Evolutionary conservation across 2,329 filamentous ascomycete species (phyloP).

Genomic region (Bipolaris zeicola): DNA sequence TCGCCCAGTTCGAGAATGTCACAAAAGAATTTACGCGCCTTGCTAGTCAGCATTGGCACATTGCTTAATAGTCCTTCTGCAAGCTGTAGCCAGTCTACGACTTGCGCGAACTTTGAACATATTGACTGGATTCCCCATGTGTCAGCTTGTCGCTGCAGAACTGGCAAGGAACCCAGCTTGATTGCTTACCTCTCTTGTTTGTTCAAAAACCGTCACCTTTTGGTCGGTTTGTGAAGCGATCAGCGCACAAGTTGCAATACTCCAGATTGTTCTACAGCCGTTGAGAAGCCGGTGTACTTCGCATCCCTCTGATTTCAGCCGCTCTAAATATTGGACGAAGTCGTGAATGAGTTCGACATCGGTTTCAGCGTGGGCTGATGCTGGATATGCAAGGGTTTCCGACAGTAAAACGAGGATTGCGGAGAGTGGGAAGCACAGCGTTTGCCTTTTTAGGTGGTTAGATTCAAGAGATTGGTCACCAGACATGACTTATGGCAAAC

Average conservation of each 20-base stretch:
- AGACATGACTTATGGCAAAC: neutral
- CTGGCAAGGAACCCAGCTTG: neutral
- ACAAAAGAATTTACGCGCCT: neutral
- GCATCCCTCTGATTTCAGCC: neutral
- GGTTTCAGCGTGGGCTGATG: neutral
- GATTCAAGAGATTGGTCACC: neutral
- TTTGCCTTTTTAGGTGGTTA: neutral
- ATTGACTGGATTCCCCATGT: neutral
- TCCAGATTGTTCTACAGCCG: neutral
- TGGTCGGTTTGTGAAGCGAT: neutral
- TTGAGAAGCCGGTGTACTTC: neutral
- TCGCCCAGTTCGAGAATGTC: neutral
- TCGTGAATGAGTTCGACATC: neutral
- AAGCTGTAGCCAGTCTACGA: neutral
- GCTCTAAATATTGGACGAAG: neutral
- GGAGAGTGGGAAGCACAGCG: neutral
- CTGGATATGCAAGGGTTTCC: neutral
- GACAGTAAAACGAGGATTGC: neutral
- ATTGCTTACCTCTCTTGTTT: neutral
- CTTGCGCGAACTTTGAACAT: neutral
- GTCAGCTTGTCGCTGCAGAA: neutral
- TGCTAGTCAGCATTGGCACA: neutral
- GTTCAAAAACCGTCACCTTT: neutral
- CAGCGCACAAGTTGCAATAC: neutral
- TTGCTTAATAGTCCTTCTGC: neutral